Conservation (phyloP, 805 yeast species). For the Wickerhamiella dianesei region DNA sequence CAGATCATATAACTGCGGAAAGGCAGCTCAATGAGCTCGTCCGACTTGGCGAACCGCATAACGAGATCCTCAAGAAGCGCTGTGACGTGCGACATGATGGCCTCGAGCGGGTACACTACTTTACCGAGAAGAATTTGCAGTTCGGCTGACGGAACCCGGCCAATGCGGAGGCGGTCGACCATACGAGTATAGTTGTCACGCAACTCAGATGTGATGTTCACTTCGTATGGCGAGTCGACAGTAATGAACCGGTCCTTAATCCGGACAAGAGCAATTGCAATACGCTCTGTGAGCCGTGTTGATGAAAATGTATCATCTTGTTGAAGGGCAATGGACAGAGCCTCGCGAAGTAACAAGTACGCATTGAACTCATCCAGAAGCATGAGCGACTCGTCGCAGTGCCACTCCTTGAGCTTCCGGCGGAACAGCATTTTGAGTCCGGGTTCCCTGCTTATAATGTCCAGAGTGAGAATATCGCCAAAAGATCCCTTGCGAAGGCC, state of each 20-base stretch:
- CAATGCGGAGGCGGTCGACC: neutral
- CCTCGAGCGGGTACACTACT: neutral
- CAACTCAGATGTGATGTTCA: slow-evolving; percentile 8
- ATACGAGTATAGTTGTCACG: neutral
- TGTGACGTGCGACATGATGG: neutral
- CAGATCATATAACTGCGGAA: neutral
- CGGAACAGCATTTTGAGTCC: slow-evolving; percentile 12
- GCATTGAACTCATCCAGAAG: slow-evolving; percentile 6
- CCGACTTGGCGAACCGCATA: neutral
- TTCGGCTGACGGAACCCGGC: neutral
- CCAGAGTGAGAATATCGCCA: slow-evolving; percentile 1
- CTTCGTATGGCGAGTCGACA: slow-evolving; percentile 7
- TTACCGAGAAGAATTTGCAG: neutral
- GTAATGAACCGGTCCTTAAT: neutral
- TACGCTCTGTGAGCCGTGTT: neutral
- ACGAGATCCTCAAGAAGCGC: neutral
- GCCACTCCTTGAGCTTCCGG: slow-evolving; percentile 5
- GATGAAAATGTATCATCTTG: neutral
- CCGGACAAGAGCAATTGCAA: neutral
- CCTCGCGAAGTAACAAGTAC: neutral
- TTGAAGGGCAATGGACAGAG: neutral
- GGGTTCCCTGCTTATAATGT: slow-evolving; percentile 11
- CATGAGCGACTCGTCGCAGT: slow-evolving; percentile 7
- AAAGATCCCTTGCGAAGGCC: slow-evolving; percentile 3
- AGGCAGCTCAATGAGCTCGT: neutral